A percentile compares a stretch with the other conserved stretches of the same genome.
phyloP scores from a whole-genome alignment of 352 stramenopile genomes.

The Phytophthora hybrid region DNA sequence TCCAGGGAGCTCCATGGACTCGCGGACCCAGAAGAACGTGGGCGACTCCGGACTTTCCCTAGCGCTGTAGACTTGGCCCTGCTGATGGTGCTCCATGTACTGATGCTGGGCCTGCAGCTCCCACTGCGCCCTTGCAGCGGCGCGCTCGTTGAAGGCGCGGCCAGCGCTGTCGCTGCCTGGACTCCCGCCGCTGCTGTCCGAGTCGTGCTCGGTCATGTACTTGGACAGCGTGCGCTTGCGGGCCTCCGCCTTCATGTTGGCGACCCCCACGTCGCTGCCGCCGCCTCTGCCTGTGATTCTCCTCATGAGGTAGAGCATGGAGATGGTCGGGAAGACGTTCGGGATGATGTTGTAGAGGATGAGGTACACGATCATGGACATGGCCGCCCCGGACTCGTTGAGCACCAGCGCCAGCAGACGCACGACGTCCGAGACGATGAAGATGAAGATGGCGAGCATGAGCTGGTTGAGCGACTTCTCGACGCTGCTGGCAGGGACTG shows the following conservation, averaged over 20 bases:
- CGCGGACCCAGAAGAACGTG: conserved; percentile 45
- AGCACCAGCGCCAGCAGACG: conserved; percentile 72
- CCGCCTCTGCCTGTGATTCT: conserved; percentile 48
- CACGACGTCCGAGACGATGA: conserved; percentile 77
- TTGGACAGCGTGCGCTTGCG: conserved; percentile 60
- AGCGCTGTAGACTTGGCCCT: conserved; percentile 33
- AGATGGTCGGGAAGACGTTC: conserved; percentile 88
- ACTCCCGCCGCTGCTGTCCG: conserved; percentile 41
- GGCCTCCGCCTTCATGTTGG: conserved; percentile 27
- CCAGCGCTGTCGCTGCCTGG: conserved; percentile 35
- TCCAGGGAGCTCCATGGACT: conserved; percentile 48
- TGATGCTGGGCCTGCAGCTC: conserved; percentile 37
- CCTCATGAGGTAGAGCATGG: conserved; percentile 91
- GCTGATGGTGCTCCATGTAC: conserved; percentile 25
- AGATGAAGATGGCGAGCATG: conserved; percentile 83
- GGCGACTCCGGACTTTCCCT: conserved; percentile 40
- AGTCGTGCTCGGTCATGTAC: conserved; percentile 61
- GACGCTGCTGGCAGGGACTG: conserved; percentile 70
- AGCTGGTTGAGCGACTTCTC: conserved; percentile 86
- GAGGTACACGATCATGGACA: conserved; percentile 72
- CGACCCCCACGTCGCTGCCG: conserved; percentile 25
- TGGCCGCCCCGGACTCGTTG: conserved; percentile 57
- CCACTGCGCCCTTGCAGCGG: conserved; percentile 20
- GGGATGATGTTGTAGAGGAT: conserved; percentile 83
- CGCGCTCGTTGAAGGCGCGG: conserved; percentile 28